Evolutionary conservation across 2,329 filamentous ascomycete genomes (phyloP).

Genomic region (Pseudocercospora cruenta): DNA sequence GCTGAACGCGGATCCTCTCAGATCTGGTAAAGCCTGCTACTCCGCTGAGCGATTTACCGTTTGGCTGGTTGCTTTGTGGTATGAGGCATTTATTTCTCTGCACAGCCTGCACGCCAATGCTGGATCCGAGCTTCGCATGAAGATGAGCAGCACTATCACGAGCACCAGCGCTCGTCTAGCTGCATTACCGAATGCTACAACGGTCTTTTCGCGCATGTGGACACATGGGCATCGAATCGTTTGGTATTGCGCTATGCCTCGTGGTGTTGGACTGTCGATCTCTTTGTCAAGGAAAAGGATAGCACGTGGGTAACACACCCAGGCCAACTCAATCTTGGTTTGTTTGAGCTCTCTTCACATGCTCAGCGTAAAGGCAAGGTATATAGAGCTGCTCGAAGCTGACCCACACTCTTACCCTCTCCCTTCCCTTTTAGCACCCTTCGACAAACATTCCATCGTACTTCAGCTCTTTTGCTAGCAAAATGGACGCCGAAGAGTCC

Average conservation of each 20-base stretch:
- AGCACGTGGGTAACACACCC: constrained; percentile 13
- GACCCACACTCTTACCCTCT: background rate
- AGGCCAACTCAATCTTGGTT: constrained; percentile 12
- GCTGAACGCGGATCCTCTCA: background rate
- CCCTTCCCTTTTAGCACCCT: background rate
- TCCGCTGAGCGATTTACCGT: constrained; percentile 5
- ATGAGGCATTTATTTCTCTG: constrained; percentile 8
- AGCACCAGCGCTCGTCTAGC: constrained; percentile 1
- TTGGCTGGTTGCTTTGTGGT: constrained; percentile 1
- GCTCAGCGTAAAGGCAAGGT: constrained; percentile 7
- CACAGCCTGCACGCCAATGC: constrained; percentile 19
- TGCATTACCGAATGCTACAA: constrained; percentile 1
- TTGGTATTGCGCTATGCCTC: background rate
- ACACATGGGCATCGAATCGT: constrained; percentile 3
- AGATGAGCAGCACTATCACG: constrained; percentile 1
- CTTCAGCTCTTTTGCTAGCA: background rate
- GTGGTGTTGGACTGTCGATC: background rate
- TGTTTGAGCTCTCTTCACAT: constrained; percentile 14
- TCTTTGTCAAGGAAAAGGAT: constrained; percentile 8
- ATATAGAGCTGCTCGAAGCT: constrained; percentile 14
- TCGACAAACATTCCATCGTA: background rate
- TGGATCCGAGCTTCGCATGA: constrained; percentile 8
- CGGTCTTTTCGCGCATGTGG: constrained; percentile 1
- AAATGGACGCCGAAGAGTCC: constrained; percentile 10
- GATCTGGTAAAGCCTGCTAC: background rate